Conservation (phyloP, 768 basidiomycete genomes). For the Naganishia kalamii region DNA sequence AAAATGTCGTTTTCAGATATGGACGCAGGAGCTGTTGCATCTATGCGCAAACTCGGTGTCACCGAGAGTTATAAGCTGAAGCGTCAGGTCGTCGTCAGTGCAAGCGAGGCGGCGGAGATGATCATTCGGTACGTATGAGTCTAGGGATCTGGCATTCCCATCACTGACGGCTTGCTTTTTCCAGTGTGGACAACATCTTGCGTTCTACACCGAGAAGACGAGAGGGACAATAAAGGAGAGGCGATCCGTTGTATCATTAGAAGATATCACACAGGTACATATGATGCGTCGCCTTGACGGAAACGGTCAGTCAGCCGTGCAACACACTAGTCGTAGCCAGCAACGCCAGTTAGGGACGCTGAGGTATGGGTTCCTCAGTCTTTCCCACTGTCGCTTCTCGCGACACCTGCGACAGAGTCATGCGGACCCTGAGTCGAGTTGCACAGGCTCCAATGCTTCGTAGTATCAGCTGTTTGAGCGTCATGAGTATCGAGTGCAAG, state of each 20-base stretch:
- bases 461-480: too few relatives aligned
- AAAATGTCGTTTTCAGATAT: conserved; percentile 59
- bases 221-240: conserved; percentile 51
- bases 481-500: too few relatives aligned
- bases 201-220: conserved; percentile 76
- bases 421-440: too few relatives aligned
- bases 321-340: too few relatives aligned
- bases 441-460: too few relatives aligned
- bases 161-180: neutral
- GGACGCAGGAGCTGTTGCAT: conserved; percentile 74
- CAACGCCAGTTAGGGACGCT: too few relatives aligned
- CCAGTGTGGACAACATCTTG: conserved; percentile 85
- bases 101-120: conserved; percentile 97
- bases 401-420: too few relatives aligned
- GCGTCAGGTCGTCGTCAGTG: conserved; percentile 85
- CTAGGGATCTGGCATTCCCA: conserved; percentile 15
- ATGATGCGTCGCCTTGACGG: too few relatives aligned
- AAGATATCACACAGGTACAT: neutral
- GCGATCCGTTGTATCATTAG: neutral
- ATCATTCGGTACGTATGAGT: conserved; percentile 64
- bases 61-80: conserved; percentile 98
- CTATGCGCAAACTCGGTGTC: conserved; percentile 79
- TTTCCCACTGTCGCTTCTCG: too few relatives aligned
- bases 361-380: too few relatives aligned
- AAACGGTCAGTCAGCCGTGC: too few relatives aligned